Percentiles rank a stretch among this genome's conserved stretches.
Evolutionary conservation across 2,329 filamentous ascomycete species (phyloP).

Genomic region (Fusarium foetens): DNA sequence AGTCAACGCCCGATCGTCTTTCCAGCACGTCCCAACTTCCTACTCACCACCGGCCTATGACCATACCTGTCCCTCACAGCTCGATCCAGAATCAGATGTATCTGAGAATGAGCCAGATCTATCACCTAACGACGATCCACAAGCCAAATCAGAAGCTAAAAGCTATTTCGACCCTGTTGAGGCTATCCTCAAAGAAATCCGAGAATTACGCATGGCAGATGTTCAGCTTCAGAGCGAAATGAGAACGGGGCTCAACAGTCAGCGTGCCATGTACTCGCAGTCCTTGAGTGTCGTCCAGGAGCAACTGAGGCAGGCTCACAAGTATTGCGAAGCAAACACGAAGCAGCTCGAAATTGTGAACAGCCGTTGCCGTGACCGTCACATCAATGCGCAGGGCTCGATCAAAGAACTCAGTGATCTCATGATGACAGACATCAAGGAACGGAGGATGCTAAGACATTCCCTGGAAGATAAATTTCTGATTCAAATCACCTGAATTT

Average conservation of each 20-base stretch:
- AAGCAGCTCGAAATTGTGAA: neutral
- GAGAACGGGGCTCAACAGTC: neutral
- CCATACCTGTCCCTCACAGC: no score
- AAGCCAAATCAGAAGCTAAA: neutral
- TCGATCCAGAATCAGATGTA: neutral
- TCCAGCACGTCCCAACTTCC: no score
- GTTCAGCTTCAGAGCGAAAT: neutral
- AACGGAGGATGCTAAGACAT: neutral
- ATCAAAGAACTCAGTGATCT: neutral
- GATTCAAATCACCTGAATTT: neutral
- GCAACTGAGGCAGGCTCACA: neutral
- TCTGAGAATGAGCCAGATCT: no score
- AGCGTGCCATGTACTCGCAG: neutral
- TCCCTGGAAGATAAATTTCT: fast-evolving
- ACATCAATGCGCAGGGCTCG: neutral
- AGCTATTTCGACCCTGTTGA: fast-evolving
- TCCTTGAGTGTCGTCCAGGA: neutral
- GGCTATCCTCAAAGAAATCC: neutral
- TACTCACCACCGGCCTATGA: no score
- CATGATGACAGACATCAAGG: neutral
- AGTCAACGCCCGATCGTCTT: neutral
- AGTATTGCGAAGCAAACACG: neutral
- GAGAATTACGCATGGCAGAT: neutral
- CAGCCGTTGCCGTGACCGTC: neutral
- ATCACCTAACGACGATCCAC: neutral